These are phyloP conservation scores for Tillandsia fasciculata DNA, from an alignment of 176 grass and related monocot species.

Conservation along the genomic window DNA sequence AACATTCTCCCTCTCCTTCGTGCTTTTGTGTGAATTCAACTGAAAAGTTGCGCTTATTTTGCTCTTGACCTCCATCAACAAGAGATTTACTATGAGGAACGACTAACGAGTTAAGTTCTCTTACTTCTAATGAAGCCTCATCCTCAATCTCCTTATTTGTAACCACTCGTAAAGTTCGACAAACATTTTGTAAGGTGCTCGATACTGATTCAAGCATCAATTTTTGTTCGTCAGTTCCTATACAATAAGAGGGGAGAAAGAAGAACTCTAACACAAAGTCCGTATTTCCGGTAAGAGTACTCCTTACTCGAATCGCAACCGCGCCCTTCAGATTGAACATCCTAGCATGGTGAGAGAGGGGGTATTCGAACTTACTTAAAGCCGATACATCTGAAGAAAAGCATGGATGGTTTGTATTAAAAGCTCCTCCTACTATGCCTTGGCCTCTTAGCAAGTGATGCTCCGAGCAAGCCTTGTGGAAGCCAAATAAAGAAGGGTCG, in stretches of 20 bases:
- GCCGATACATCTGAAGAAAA: slow-evolving; percentile 64
- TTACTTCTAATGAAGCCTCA: slow-evolving; percentile 37
- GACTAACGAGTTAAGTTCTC: slow-evolving; percentile 37
- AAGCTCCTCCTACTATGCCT: slow-evolving; percentile 71
- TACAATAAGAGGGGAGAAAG: slow-evolving; percentile 57
- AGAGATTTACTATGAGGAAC: slow-evolving; percentile 3
- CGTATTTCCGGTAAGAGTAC: slow-evolving; percentile 46
- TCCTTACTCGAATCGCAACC: slow-evolving; percentile 69
- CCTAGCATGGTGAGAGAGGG: slow-evolving; percentile 82
- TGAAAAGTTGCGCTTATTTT: slow-evolving; percentile 38
- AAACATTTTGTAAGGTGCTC: slow-evolving; percentile 50
- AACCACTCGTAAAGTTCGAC: slow-evolving; percentile 64
- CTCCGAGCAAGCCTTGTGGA: slow-evolving; percentile 84
- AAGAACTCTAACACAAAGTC: slow-evolving; percentile 97
- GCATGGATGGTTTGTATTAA: slow-evolving; percentile 72
- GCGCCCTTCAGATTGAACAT: slow-evolving; percentile 82
- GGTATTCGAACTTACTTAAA: slow-evolving; percentile 57
- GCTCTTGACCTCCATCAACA: slow-evolving; percentile 12
- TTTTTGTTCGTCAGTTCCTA: slow-evolving; percentile 62
- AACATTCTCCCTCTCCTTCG: slow-evolving; percentile 12
- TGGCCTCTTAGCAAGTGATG: slow-evolving; percentile 70
- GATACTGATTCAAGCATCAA: slow-evolving; percentile 77
- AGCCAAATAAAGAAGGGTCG: slow-evolving; percentile 41
- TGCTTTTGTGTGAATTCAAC: slow-evolving; percentile 11
- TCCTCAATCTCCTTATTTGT: slow-evolving; percentile 66